These are phyloP conservation scores for Colletotrichum sp. DNA, from an alignment of 2,329 filamentous ascomycete genomes.

Conservation along the genomic window DNA sequence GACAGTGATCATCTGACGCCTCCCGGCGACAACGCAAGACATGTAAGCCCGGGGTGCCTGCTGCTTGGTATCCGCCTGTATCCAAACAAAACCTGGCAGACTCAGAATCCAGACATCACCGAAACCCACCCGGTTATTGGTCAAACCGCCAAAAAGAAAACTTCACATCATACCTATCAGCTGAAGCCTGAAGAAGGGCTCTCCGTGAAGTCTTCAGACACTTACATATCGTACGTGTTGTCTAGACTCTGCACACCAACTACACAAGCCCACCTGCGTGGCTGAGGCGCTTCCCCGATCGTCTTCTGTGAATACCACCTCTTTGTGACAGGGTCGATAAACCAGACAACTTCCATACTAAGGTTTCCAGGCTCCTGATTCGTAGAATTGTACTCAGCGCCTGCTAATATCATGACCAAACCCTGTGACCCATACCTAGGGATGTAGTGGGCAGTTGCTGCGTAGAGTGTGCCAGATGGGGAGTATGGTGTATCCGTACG, in stretches of 20 bases:
- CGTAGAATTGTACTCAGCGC: background rate
- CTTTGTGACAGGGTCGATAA: slow-evolving; percentile 3
- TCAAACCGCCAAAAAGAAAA: slow-evolving; percentile 13
- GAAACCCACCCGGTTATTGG: background rate
- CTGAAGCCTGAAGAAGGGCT: background rate
- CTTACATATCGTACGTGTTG: slow-evolving; percentile 14
- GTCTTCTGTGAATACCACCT: slow-evolving; percentile 12
- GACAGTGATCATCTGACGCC: slow-evolving; percentile 8
- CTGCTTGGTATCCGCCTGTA: background rate
- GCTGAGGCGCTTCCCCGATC: background rate
- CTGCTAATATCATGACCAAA: slow-evolving; percentile 5
- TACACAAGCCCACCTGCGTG: background rate
- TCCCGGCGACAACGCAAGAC: background rate
- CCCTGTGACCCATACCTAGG: slow-evolving; percentile 1
- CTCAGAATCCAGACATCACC: slow-evolving; percentile 8
- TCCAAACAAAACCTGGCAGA: slow-evolving; percentile 17
- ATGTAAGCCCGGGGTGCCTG: background rate
- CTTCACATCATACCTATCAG: background rate
- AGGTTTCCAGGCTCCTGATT: background rate
- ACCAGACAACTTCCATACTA: background rate
- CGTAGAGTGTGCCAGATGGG: background rate
- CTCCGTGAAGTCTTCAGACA: background rate
- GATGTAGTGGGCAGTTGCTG: background rate
- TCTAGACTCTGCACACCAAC: background rate
- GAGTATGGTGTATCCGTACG: background rate